Base-by-base conservation (phyloP, 1,284 basidiomycete genomes). In the Apiotrichum brassicae region DNA sequence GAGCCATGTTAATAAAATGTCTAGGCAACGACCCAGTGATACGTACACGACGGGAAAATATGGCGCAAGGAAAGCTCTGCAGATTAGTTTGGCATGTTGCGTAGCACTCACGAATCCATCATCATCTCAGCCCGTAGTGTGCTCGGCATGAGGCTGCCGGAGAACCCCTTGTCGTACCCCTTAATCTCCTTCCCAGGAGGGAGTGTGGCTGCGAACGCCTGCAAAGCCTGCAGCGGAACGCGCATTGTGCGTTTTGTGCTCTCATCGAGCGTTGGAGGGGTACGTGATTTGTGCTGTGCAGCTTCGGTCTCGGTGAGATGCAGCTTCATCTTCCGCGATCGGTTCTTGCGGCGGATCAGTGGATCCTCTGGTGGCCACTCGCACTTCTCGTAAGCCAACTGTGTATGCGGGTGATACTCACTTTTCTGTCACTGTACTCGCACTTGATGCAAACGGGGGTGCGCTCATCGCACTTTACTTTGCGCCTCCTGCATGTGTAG, bases 21-120 rank as follows among this genome's bases (percentile, higher is more conserved):
- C n/a, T n/a, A n/a, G n/a, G n/a, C n/a, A n/a, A n/a, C n/a, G n/a
- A n/a, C n/a, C n/a, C n/a, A n/a, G n/a, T n/a, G n/a, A n/a, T n/a
- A 45, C 61, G 49, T 32, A 62, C 60, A 66, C 51, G 0, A 54
- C 49, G 1, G 63, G 62, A 46, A 68, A 66, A 46, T 65, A 68
- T 16, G 66, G 62, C 18, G 58, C 55, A 6, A 68, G 51, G 40
- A 66, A 68, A 4, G 62, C 57, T 9, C 62, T 63, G 42, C 22
- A 3, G 28, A 13, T 22, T 22, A 12, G 19, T 18, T 2, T 9
- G 12, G 2, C 4, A 22, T n/a, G n/a, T n/a, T 20, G 18, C 4
- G 36, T 16, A 13, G 23, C 6, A n/a, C 28, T 16, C 50, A 66
- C 65, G 65, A 60, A 50, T 66, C 63, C 43, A 59, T 55, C 63